Conservation (phyloP, 257 asterid species). For the Paraleonurus japonicus region DNA sequence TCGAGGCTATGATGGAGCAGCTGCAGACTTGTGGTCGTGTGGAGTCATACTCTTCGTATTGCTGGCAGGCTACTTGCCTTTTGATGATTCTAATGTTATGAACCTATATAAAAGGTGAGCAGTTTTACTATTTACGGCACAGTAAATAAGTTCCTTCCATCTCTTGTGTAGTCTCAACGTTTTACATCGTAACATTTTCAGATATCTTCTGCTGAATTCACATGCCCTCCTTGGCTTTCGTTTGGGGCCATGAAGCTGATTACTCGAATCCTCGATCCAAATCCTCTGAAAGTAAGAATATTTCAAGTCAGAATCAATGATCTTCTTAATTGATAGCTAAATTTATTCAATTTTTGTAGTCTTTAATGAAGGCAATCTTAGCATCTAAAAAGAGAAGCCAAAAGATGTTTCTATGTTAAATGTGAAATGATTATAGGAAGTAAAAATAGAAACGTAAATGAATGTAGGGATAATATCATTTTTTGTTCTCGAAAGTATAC, state of each 20-base stretch:
- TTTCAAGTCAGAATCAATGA: background rate
- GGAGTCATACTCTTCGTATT: constrained; percentile 93
- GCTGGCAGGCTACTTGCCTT: constrained; percentile 98
- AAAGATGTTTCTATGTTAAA: background rate
- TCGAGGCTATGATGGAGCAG: constrained; percentile 84
- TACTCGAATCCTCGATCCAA: constrained; percentile 76
- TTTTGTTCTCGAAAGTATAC: too few species aligned
- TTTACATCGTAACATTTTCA: constrained; percentile 26
- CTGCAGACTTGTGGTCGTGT: constrained; percentile 94
- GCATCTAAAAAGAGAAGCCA: background rate
- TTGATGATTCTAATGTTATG: constrained; percentile 80
- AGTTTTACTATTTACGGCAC: constrained; percentile 18
- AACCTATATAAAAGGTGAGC: constrained; percentile 84
- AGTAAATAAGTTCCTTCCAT: background rate
- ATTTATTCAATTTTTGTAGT: background rate
- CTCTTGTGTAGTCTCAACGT: constrained; percentile 19
- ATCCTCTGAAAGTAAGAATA: constrained; percentile 66
- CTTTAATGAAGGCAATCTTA: background rate
- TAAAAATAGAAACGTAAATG: background rate
- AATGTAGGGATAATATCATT: background rate
- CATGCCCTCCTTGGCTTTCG: constrained; percentile 98
- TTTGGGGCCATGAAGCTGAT: constrained; percentile 81
- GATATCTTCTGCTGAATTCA: constrained; percentile 84
- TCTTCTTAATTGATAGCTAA: background rate
- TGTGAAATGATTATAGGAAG: background rate